Percentiles rank a stretch among this genome's conserved stretches.
phyloP scores from a whole-genome alignment of 1,139 yeast species.

The Nakaseomyces nivariensis region DNA sequence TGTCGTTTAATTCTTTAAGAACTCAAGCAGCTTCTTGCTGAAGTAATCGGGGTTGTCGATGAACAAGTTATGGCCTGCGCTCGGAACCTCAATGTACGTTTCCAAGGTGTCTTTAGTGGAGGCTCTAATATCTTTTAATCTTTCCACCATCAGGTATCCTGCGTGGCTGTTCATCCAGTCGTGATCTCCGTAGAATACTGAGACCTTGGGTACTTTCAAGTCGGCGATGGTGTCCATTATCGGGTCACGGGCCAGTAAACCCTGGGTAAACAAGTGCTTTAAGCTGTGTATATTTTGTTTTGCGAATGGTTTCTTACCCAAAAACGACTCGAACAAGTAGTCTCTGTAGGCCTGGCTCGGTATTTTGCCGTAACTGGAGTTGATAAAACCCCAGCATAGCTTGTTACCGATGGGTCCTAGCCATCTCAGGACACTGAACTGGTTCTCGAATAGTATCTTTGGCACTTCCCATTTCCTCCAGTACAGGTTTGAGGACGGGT shows the following conservation, averaged over 20 bases:
- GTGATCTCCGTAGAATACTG: slow-evolving; percentile 66
- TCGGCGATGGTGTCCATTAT: slow-evolving; percentile 49
- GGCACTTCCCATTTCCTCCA: slow-evolving; percentile 24
- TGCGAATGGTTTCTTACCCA: slow-evolving; percentile 19
- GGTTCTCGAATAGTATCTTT: slow-evolving; percentile 22
- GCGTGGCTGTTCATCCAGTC: slow-evolving; percentile 84
- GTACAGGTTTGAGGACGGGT: slow-evolving; percentile 21
- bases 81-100: slow-evolving; percentile 36
- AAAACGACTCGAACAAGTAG: slow-evolving; percentile 19
- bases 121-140: slow-evolving; percentile 27
- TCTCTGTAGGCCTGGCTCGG: slow-evolving; percentile 18
- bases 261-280: slow-evolving; percentile 36
- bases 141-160: slow-evolving; percentile 42
- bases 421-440: slow-evolving; percentile 39
- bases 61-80: slow-evolving; percentile 73
- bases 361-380: slow-evolving; percentile 51
- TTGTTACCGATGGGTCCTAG: slow-evolving; percentile 53
- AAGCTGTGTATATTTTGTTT: slow-evolving; percentile 37
- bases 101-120: neutral
- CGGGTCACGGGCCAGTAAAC: slow-evolving; percentile 62
- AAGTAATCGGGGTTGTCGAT: slow-evolving; percentile 63
- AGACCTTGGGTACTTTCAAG: slow-evolving; percentile 35
- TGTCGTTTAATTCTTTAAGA: slow-evolving; percentile 23
- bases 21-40: slow-evolving; percentile 39
- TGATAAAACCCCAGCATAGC: slow-evolving; percentile 41